A percentile compares a stretch with the other conserved stretches of the same genome.
phyloP scores from a whole-genome alignment of 2,329 filamentous ascomycete species.

The Trichoderma afroharzianum region DNA sequence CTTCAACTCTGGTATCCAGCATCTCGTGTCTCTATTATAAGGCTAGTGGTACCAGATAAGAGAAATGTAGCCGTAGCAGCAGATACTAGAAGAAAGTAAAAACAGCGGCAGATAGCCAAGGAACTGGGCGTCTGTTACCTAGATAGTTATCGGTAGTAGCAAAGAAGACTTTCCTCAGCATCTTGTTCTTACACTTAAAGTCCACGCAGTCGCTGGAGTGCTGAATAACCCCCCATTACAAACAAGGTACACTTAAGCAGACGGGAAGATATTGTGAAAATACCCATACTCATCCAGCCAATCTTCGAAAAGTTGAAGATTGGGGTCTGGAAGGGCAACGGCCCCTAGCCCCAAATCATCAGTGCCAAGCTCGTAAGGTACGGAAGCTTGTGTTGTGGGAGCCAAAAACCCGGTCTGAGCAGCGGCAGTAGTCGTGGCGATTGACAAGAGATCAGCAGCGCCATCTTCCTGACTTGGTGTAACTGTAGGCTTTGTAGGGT shows the following conservation, averaged over 20 bases:
- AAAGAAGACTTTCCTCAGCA: neutral
- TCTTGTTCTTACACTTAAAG: neutral
- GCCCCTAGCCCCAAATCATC: neutral
- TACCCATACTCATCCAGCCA: slow-evolving; percentile 17
- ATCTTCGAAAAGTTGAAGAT: slow-evolving; percentile 15
- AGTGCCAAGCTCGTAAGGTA: neutral
- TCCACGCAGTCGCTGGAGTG: neutral
- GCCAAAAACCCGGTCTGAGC: neutral
- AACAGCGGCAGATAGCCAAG: neutral
- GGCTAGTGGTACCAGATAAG: no score
- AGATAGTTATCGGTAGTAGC: neutral
- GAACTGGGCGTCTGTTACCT: neutral
- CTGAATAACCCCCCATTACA: no score
- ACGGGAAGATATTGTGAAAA: slow-evolving; percentile 14
- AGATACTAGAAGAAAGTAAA: neutral
- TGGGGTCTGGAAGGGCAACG: neutral
- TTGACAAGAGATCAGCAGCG: neutral
- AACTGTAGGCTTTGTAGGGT: neutral
- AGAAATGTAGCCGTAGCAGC: no score
- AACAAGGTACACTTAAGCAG: neutral
- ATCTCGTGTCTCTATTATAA: no score
- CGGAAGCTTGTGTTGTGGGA: neutral
- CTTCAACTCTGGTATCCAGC: no score
- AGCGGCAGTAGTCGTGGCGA: neutral
- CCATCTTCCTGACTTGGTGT: neutral